Base-by-base conservation (phyloP, 371 early-diverging fungal species). In the Rhizopus sp. region DNA sequence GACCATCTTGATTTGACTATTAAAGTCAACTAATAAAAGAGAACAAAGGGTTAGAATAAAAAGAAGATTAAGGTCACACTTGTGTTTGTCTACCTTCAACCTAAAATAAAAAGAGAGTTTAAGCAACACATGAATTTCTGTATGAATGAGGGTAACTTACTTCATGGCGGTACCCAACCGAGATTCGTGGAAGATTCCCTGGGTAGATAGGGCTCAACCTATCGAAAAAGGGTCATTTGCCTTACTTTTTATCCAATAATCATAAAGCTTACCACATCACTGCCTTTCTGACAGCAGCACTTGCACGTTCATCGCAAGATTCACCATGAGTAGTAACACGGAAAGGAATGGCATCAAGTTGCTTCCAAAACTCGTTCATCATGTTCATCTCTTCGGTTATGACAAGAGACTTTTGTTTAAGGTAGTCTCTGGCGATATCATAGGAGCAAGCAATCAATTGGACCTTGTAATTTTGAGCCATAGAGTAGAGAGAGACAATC, bases 331-430 rank as follows among this genome's bases (percentile, higher is more conserved):
- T 86, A 7, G 64, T 52, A 41, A 88, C 75, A 56, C 83, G 61
- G 65, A 88, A 86, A 10, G 93, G 92, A 30, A 88, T 67, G 6
- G 87, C 85, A 64, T 93, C 93, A 30, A 90, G 57, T 35, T 91
- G 88, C 38, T 80, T 70, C 93, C 93, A 93, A 62, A 89, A 79
- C 30, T 74, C 65, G 32, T 81, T 78, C 57, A 84, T 78, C 15
- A 87, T 62, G 16, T 68, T 64, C 3, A 55, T 31, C 1, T 64
- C 69, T 50, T 66, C 57, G 23, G 53, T 16, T 9, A 44, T 47
- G 5, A 52, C 38, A 33, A 55, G 33, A 1, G 66, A 75, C 33
- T 69, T 68, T 38, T 68, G 61, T 12, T 53, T 32, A 12, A 73
- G 30, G 10, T 70, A 71, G 1, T 73, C 67, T 5, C 16, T 30